Conservation (phyloP, 2,329 filamentous ascomycete species). For the Alternaria triticimaculans region DNA sequence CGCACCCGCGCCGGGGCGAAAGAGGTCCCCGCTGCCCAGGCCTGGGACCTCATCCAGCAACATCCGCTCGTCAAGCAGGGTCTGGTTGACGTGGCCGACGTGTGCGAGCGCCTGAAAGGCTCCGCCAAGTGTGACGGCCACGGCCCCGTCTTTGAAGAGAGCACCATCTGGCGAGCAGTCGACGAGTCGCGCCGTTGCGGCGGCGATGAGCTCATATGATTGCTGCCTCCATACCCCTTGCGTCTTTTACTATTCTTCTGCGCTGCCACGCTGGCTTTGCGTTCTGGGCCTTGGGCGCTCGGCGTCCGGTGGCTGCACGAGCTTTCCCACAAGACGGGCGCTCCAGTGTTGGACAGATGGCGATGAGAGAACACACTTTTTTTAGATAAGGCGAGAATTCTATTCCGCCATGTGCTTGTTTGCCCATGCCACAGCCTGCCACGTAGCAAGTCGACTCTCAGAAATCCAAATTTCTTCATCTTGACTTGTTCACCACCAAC, state of each 20-base stretch:
- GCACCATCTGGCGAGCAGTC: conserved; percentile 74
- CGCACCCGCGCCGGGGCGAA: conserved; percentile 28
- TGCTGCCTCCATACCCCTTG: conserved; percentile 9
- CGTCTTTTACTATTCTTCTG: background rate
- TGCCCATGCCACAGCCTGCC: background rate
- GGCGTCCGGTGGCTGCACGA: conserved; percentile 1
- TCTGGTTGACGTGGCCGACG: conserved; percentile 79
- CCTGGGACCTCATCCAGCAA: conserved; percentile 88
- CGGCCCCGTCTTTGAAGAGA: conserved; percentile 84
- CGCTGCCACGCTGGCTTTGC: background rate
- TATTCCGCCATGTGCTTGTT: background rate
- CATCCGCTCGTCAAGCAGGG: conserved; percentile 80
- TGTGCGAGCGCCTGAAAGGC: conserved; percentile 78
- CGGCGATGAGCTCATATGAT: conserved; percentile 75
- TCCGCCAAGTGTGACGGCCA: conserved; percentile 83
- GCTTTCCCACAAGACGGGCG: conserved; percentile 1
- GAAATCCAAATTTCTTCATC: background rate
- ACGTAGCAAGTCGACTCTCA: background rate
- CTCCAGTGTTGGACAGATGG: background rate
- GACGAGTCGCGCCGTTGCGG: conserved; percentile 77
- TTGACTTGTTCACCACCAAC: background rate
- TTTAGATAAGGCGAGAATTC: background rate
- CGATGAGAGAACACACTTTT: background rate
- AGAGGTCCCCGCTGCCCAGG: conserved; percentile 54
- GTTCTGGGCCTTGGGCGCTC: conserved; percentile 8